Evolutionary conservation across 305 asterid species (phyloP).

Genomic region (Plantago coronopus): DNA sequence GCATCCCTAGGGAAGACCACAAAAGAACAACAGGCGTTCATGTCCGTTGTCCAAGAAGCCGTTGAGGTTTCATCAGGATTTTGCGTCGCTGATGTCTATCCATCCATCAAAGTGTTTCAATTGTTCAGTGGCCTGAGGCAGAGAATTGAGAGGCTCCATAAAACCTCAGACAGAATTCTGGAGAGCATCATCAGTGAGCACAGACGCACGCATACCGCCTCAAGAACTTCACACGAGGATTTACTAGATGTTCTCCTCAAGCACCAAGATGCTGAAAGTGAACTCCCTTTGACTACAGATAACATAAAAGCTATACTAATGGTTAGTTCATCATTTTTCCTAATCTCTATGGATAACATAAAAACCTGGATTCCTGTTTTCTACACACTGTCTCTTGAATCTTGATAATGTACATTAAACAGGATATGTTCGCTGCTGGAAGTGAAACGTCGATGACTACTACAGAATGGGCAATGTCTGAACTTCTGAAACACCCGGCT

Average conservation of each 20-base stretch:
- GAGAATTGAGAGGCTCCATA: background rate
- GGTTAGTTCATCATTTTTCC: background rate
- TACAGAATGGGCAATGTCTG: slow-evolving; percentile 1
- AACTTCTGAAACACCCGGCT: background rate
- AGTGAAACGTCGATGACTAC: slow-evolving; percentile 2
- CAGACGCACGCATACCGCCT: background rate
- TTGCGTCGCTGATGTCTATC: background rate
- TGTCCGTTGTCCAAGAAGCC: background rate
- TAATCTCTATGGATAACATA: no score
- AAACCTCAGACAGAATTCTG: background rate
- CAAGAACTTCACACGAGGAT: background rate
- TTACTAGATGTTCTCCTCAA: slow-evolving; percentile 4
- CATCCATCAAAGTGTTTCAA: background rate
- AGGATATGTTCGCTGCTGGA: slow-evolving; percentile 4
- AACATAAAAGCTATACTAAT: slow-evolving; percentile 6
- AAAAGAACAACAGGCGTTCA: background rate
- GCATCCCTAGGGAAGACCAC: background rate
- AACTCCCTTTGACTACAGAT: background rate
- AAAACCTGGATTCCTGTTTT: no score
- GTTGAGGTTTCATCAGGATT: slow-evolving; percentile 2
- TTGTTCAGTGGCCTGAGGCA: background rate
- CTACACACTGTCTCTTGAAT: background rate
- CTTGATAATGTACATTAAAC: background rate
- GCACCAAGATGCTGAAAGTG: background rate
- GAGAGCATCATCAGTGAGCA: background rate